Base-by-base conservation (phyloP, 495 filamentous ascomycete species). In the Filosporella fistucella region DNA sequence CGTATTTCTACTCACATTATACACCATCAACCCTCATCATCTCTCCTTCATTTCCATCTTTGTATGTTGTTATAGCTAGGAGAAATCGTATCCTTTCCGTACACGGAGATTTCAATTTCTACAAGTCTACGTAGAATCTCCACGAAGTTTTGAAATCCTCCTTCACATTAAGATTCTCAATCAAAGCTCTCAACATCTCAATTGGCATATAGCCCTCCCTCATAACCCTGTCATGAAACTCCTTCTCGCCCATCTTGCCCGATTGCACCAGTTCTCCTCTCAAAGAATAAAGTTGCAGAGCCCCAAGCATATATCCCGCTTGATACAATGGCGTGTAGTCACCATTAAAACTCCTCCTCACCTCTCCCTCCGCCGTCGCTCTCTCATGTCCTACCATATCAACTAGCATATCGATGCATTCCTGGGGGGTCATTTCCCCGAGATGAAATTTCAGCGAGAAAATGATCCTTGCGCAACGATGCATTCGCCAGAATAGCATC, bases 341-440 rank as follows among this genome's bases (percentile, higher is more conserved):
- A 13, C 66, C 67, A 37, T 64, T 69, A 14, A 73, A 56, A 11
- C 65, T 68, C 6, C 74, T 57, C n/a, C 74, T 62, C 2, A 78
- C 71, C 49, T 76, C 74, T 20, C 72, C 74, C 56, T 78, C 72
- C 5, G 74, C 74, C n/a, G 72, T 76, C 1, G 67, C 64, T n/a
- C 71, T 55, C 56, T 78, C 72, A 54, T 78, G 74, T 14, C 74
- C 74, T 1, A 74, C 73, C 35, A 51, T 58, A 10, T 64, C 51
- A 11, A 70, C 65, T 10, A 70, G 57, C 40, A 75, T 46, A 41
- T 77, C 71, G 24, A 78, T 65, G 47, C 74, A 78, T 37, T 77
- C 70, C 42, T 59, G 54, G 2, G 71, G 62, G 17, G 54, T 59
- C 55, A 76, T 62, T 35, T 63, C 42, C 16, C 71, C 69, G 0